Evolutionary conservation across 306 rosid genomes (phyloP), one percentile per base, ranked within the genome.

Genomic region (Fragaria iinumae): DNA sequence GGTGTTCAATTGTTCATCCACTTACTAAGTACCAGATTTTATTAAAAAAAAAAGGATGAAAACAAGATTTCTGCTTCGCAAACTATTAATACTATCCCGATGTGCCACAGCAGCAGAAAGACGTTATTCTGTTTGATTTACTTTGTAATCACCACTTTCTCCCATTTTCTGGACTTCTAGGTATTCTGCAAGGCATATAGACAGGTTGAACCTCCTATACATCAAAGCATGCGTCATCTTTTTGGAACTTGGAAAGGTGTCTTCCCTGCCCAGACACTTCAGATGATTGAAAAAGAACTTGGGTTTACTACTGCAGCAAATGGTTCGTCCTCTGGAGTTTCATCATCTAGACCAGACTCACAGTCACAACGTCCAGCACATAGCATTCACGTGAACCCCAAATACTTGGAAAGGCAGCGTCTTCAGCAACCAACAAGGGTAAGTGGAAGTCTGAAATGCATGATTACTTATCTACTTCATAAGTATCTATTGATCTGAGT

Each of bases 221-320:
- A 86, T 83, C 14, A 77, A 68, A 93, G 96, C 70, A 88, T 93
- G 98, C 85, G 90, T 39, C 98, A 93, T 87, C 96, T 93, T 76
- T 93, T 93, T 87, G 98, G 98, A 80, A 93, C 98, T 44, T 93
- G 98, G 98, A 91, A 82, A 81, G 97, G 96, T 66, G 96, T 91
- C 71, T 91, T 93, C 80, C 96, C 98, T 82, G 86, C 78, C 78
- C 98, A 86, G 80, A 47, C 97, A 74, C 93, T 93, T 74, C 92
- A 85, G 80, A 67, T 68, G 73, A 93, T 93, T 27, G 98, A 91
- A 85, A 90, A 87, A 82, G 98, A 91, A 86, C 89, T 93, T 59
- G 90, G 92, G 72, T 91, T 93, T 73, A 63, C 80, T 72, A 72
- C 91, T 11, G 67, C 86, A 0, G 86, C 82, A 80, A 83, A 85